Evolutionary conservation across 108 stramenopile genomes (phyloP).

Genomic region (Chaetoceros muelleri): DNA sequence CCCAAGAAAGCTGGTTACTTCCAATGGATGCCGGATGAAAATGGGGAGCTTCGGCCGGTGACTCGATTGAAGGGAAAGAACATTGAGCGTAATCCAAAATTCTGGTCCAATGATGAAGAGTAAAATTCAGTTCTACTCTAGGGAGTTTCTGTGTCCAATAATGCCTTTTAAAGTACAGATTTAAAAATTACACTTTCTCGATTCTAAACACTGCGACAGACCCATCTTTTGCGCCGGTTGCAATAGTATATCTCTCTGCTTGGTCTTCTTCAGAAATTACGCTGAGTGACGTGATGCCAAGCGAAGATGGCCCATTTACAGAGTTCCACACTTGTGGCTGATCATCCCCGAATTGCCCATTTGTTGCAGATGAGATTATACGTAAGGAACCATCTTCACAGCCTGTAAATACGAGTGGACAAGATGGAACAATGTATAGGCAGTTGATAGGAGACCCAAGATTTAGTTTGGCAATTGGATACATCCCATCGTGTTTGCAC

Average conservation of each 20-base stretch:
- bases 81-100: slow-evolving; percentile 41
- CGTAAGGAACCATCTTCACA: slow-evolving; percentile 52
- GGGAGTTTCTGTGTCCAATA: too few species aligned
- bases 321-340: slow-evolving; percentile 40
- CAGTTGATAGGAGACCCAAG: neutral
- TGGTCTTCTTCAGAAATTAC: slow-evolving; percentile 16
- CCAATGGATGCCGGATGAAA: slow-evolving; percentile 74
- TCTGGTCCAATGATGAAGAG: too few species aligned
- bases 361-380: slow-evolving; percentile 37
- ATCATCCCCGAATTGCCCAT: slow-evolving; percentile 24
- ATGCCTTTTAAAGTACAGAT: too few species aligned
- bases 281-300: slow-evolving; percentile 33
- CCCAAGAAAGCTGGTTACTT: slow-evolving; percentile 65
- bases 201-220: slow-evolving; percentile 54
- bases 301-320: slow-evolving; percentile 34
- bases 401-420: slow-evolving; percentile 33
- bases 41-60: slow-evolving; percentile 45
- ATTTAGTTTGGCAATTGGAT: neutral
- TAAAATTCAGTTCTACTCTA: too few species aligned
- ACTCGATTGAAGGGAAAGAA: slow-evolving; percentile 58
- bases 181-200: slow-evolving; percentile 14
- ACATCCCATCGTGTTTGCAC: neutral
- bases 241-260: slow-evolving; percentile 25
- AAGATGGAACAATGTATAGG: neutral
- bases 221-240: slow-evolving; percentile 51